Evolutionary conservation across 768 basidiomycete species (phyloP).

Genomic region (Mycena vitilis): DNA sequence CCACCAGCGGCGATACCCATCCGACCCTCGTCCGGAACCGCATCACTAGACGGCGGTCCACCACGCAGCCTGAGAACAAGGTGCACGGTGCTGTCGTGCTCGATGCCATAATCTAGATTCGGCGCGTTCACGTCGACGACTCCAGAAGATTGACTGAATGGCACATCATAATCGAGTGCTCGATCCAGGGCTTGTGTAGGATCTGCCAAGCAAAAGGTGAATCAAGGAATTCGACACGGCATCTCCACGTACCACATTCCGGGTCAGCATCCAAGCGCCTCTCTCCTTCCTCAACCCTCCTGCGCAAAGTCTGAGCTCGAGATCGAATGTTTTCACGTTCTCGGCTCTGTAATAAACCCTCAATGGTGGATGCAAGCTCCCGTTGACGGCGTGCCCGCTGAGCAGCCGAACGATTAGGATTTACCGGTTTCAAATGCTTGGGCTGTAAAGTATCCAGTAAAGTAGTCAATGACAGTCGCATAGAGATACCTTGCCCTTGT

Average conservation of each 20-base stretch:
- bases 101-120: slow-evolving; percentile 4
- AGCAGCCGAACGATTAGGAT: background rate
- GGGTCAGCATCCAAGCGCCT: background rate
- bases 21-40: background rate
- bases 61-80: slow-evolving; percentile 5
- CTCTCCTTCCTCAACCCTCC: background rate
- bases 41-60: background rate
- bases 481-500: background rate
- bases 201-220: background rate
- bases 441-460: too few species aligned
- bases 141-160: background rate
- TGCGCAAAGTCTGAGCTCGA: slow-evolving; percentile 6
- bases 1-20: slow-evolving; percentile 18
- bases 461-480: too few species aligned
- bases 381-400: background rate
- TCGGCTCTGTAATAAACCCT: background rate
- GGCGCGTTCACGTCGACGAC: background rate
- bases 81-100: background rate
- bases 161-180: background rate
- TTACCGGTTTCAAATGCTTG: background rate
- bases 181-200: background rate
- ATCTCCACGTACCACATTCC: background rate
- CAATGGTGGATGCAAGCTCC: background rate
- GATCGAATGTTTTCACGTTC: background rate
- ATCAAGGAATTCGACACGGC: background rate